A percentile compares a stretch with the other conserved stretches of the same genome.
Evolutionary conservation across 352 stramenopile genomes (phyloP).

Genomic region (Phytophthora fragariaefolia): DNA sequence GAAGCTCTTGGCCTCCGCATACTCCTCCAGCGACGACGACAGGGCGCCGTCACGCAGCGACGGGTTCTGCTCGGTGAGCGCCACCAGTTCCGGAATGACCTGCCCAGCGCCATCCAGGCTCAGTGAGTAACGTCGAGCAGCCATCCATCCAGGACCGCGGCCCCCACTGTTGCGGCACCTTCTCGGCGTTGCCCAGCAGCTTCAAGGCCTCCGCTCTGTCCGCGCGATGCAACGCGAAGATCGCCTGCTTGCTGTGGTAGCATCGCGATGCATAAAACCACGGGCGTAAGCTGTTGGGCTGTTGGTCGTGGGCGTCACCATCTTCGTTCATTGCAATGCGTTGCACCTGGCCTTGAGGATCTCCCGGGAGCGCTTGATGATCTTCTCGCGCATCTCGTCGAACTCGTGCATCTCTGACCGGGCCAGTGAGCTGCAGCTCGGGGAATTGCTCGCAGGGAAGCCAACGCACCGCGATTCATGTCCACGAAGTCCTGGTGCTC

Average conservation of each 20-base stretch:
- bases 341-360: conserved; percentile 92
- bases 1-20: conserved; percentile 94
- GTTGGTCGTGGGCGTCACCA: too few relatives aligned
- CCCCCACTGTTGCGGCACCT: conserved; percentile 26
- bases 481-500: conserved; percentile 56
- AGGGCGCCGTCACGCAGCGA: conserved; percentile 83
- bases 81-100: conserved; percentile 80
- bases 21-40: conserved; percentile 93
- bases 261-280: conserved; percentile 18
- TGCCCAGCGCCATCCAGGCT: conserved; percentile 27
- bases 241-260: conserved; percentile 90
- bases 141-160: neutral
- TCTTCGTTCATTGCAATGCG: too few relatives aligned
- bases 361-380: conserved; percentile 96
- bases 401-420: conserved; percentile 90
- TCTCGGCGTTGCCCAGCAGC: conserved; percentile 60
- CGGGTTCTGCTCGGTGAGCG: conserved; percentile 83
- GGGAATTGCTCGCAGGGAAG: neutral
- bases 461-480: conserved; percentile 52
- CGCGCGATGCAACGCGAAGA: conserved; percentile 94
- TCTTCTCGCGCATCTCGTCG: conserved; percentile 92
- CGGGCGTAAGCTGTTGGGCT: neutral
- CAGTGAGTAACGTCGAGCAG: conserved; percentile 17
- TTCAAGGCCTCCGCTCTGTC: conserved; percentile 66
- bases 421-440: neutral